Evolutionary conservation across 129 eudicot genomes (phyloP), one percentile per base, ranked within the genome.

Genomic region (Pseudognaphalium luteoalbum): DNA sequence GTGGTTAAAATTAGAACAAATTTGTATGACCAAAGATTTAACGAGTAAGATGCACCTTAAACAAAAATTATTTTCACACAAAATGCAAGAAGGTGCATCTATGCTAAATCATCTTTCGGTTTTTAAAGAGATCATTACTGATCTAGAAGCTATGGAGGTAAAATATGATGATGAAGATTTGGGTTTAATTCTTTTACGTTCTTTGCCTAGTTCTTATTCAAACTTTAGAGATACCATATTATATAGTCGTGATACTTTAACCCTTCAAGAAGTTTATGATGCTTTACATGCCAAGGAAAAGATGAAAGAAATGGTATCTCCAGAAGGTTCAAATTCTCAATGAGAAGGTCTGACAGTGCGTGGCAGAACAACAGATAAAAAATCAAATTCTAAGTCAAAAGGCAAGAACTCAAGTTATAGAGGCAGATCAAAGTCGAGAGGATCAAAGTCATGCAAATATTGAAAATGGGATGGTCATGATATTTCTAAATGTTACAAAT

Each of bases 161-260:
- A 69, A 69, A 42, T 69, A 69, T 69, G 73, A 69, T 9, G 35
- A 41, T 1, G 59, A 22, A 17, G 59, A 69, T 69, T 21, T 69
- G 35, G 59, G 59, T 69, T 41, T 69, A 2, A 69, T 69, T 69
- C 20, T 69, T 5, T 42, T 69, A 44, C 42, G 35, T 25, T 68
- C 73, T 42, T 22, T 68, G 58, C 73, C 73, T 42, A 17, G 73
- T 68, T 68, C 58, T 42, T 68, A 68, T 42, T 68, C 58, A 68
- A 68, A 68, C 29, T 68, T 68, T 39, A 68, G 73, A 68, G 59
- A 68, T 50, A 68, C 73, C 34, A 68, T 68, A 68, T 21, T 68
- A 22, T 68, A 68, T 42, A 68, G 73, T 42, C 35, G 12, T 68
- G 73, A 68, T 42, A 68, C 73, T 68, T 3, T 68, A 21, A 42